phyloP scores from a whole-genome alignment of 352 stramenopile genomes.

The Globisporangium perplexum region DNA sequence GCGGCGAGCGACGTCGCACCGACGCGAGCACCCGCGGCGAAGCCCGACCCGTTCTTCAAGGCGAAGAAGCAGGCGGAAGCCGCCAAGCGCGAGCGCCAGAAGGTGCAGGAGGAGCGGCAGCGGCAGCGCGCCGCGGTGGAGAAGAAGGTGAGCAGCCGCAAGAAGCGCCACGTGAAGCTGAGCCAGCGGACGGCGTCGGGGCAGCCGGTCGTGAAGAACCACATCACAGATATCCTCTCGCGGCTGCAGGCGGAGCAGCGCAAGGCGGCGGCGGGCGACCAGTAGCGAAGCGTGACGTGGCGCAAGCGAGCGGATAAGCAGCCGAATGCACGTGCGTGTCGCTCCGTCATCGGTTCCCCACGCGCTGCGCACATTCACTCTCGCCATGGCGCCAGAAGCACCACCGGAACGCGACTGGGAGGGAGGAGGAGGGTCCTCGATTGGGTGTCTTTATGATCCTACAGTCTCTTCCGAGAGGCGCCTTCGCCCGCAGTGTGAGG shows the following conservation, averaged over 20 bases:
- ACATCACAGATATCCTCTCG: constrained; percentile 79
- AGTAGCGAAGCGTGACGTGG: too few relatives aligned
- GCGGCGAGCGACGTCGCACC: background rate
- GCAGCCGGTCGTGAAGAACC: constrained; percentile 81
- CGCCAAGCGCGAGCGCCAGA: constrained; percentile 45
- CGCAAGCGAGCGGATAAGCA: too few relatives aligned
- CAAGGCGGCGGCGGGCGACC: constrained; percentile 5
- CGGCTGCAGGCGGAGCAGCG: constrained; percentile 65
- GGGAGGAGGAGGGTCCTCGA: background rate
- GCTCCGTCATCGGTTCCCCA: too few relatives aligned
- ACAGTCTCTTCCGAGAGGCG: background rate
- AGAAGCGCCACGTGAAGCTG: constrained; percentile 86
- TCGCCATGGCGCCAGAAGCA: background rate
- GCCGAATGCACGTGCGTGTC: too few relatives aligned
- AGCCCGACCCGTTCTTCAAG: constrained; percentile 82
- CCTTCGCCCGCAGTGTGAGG: too few relatives aligned
- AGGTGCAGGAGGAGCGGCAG: constrained; percentile 34
- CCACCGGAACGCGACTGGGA: background rate
- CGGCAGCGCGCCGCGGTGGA: constrained; percentile 45
- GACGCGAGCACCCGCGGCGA: constrained; percentile 18
- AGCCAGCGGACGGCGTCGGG: constrained; percentile 71
- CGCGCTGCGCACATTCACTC: too few relatives aligned
- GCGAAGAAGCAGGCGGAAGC: constrained; percentile 70
- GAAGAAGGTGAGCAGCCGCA: constrained; percentile 73
- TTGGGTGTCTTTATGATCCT: constrained; percentile 5